Base-by-base conservation (phyloP, 2,329 filamentous ascomycete genomes). In the Pseudophaeomoniella oleicola region DNA sequence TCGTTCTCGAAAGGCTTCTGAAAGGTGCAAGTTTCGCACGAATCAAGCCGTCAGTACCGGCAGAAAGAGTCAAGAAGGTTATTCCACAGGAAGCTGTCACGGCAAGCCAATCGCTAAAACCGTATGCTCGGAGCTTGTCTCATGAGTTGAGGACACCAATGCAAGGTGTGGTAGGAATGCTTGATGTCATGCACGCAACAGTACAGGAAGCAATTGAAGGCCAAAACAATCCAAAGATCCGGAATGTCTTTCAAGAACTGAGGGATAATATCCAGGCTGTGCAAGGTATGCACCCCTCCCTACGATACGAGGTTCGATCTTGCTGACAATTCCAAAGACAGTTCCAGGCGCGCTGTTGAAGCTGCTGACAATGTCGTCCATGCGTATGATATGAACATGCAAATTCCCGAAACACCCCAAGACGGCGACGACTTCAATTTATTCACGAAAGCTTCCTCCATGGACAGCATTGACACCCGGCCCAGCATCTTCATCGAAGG, bases 351-450 rank as follows among this genome's bases (percentile, higher is more conserved):
- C 41, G 78, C 78, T 2, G 75, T 83, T 3, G 78, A 82, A 54
- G 78, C 78, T 14, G 78, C 78, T 5, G 78, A 83, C 52, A 83
- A 83, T 46, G 77, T 83, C 13, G 78, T 83, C 6, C 76, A 82
- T 54, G 78, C 78, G 10, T 81, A 81, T 46, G 78, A 82, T 49
- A 71, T 82, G 55, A 78, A 82, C 49, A 79, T 82, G 75, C 72
- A 78, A 46, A 67, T 83, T 30, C 78, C 78, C n/a, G 73, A 78
- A 43, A 73, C 69, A 10, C 72, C 71, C 5, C 54, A 63, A 32
- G 59, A 61, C 12, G 57, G 61, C 5, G 52, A 52, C 30, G 56
- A 59, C 4, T 48, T 52, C 14, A 45, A 55, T 13, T 48, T 51
- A 12, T 44, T 48, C 6, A 43, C 48, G 5, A 45, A 46, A 12